Conservation (phyloP, 371 early-diverging fungal species). For the Rhizomucor miehei region DNA sequence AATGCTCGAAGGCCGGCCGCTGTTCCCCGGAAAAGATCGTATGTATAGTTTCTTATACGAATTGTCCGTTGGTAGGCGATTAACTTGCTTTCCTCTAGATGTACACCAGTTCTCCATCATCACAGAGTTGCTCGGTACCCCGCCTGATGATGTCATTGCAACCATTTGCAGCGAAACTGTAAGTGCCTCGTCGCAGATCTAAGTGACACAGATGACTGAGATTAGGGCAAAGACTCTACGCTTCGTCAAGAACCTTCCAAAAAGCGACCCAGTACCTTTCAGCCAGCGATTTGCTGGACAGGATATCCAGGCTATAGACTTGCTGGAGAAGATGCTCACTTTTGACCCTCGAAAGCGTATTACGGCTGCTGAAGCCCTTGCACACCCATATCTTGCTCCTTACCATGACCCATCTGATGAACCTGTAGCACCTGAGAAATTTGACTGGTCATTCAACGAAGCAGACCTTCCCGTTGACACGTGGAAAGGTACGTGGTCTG, state of each 20-base stretch:
- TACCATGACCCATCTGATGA: slow-evolving; percentile 96
- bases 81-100: slow-evolving; percentile 35
- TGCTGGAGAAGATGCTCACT: slow-evolving; percentile 87
- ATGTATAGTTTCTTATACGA: slow-evolving; percentile 28
- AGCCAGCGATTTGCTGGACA: slow-evolving; percentile 50
- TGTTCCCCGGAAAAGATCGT: slow-evolving; percentile 97
- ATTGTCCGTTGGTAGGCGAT: neutral
- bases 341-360: slow-evolving; percentile 94
- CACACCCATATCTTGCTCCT: slow-evolving; percentile 83
- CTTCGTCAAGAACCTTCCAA: slow-evolving; percentile 87
- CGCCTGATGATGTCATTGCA: slow-evolving; percentile 89
- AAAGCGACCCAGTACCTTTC: slow-evolving; percentile 79
- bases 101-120: slow-evolving; percentile 95
- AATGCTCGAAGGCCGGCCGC: slow-evolving; percentile 92
- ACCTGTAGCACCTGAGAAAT: slow-evolving; percentile 73
- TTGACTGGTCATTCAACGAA: slow-evolving; percentile 96
- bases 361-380: slow-evolving; percentile 84
- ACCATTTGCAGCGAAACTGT: slow-evolving; percentile 92
- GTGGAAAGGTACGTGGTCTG: slow-evolving; percentile 69
- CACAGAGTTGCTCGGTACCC: slow-evolving; percentile 90
- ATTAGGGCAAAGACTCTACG: slow-evolving; percentile 66
- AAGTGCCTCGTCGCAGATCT: slow-evolving; percentile 13
- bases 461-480: slow-evolving; percentile 85
- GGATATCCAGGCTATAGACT: slow-evolving; percentile 74
- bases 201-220: neutral